Evolutionary conservation across 371 early-diverging fungal genomes (phyloP), one percentile per base, ranked within the genome.

Genomic region (Haplosporangium sp.): DNA sequence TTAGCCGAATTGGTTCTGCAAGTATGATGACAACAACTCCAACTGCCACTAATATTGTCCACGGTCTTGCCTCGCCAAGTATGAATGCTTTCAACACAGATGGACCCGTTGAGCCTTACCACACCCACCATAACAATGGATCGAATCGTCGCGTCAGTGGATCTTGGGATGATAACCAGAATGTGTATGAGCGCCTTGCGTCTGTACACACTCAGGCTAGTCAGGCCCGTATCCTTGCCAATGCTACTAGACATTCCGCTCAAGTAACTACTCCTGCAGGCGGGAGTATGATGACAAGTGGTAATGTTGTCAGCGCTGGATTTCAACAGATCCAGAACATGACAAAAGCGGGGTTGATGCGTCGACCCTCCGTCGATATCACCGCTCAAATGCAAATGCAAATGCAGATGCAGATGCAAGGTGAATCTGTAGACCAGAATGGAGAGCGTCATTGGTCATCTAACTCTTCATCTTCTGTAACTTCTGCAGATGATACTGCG

Each of bases 281-380:
- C 69, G 82, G 82, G 72, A 75, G 72, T 37, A 81, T 81, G 82
- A 81, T 71, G 82, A 69, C 77, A 35, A 77, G 59, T 37, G 39
- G 59, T 13, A 67, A 67, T 15, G 71, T 68, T 47, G 37, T 27
- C 20, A 74, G 75, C 40, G 8, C 61, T 9, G 75, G 69, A 11
- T 71, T 71, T 42, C 76, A 76, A 15, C 76, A 76, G 50, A 63
- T 71, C 47, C 76, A 77, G 52, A 58, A 17, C 52, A 57, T 55
- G 55, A 34, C 55, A 35, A 55, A 34, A 35, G 27, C 27, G 27
- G 34, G 9, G 2, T 3, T 8, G 3, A 63, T 67, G 67, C 65
- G 73, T 55, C 69, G 69, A 11, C 77, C 68, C 11, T 71, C 79
- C 37, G 61, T 73, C 9, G 74, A 78, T 60, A 50, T 63, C n/a